These are phyloP conservation scores for Coffea canephora DNA, from an alignment of 257 asterid genomes.

Conservation along the genomic window DNA sequence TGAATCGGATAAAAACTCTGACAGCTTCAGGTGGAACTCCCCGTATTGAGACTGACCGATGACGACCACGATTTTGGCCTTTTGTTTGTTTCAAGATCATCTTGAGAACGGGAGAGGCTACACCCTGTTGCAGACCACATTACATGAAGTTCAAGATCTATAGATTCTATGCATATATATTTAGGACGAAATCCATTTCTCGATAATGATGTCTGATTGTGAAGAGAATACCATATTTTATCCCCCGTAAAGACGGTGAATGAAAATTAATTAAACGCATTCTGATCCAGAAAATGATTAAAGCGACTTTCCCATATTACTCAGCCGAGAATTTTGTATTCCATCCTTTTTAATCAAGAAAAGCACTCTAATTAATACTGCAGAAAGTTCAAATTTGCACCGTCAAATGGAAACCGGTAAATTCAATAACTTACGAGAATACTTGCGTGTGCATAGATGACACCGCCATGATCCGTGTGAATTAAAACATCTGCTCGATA, in stretches of 20 bases:
- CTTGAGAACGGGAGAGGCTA: constrained; percentile 74
- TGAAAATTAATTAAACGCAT: background rate
- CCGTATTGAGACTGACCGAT: constrained; percentile 43
- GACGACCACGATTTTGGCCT: constrained; percentile 27
- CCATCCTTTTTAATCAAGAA: background rate
- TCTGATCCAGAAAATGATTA: background rate
- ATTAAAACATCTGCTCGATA: constrained; percentile 76
- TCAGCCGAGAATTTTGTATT: background rate
- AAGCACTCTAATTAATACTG: background rate
- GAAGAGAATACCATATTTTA: background rate
- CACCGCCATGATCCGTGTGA: constrained; percentile 42
- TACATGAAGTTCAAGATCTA: background rate
- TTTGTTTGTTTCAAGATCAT: constrained; percentile 44
- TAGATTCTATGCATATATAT: background rate
- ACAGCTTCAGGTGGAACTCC: constrained; percentile 91
- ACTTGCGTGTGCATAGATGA: constrained; percentile 67
- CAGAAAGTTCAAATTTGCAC: background rate
- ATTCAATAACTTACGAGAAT: constrained; percentile 55
- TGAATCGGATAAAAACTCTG: constrained; percentile 60
- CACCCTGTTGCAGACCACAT: constrained; percentile 47
- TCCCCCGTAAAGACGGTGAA: background rate
- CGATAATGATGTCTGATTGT: background rate
- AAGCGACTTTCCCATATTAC: background rate
- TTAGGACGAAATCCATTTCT: background rate
- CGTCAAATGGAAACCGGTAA: background rate